phyloP scores from a whole-genome alignment of 2,329 filamentous ascomycete species.

The Clarireedia paspali region DNA sequence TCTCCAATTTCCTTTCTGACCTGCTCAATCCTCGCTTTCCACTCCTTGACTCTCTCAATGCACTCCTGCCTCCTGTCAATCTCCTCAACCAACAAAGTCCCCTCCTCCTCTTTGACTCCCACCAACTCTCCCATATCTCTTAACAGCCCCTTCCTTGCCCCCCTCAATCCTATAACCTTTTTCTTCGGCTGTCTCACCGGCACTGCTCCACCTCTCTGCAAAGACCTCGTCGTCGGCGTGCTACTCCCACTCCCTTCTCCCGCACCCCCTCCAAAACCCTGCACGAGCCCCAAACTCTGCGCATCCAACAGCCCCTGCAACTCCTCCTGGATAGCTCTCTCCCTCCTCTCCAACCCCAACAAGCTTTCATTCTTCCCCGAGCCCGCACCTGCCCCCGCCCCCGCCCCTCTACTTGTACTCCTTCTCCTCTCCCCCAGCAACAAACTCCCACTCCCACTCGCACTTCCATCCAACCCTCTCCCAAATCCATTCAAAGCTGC shows the following conservation, averaged over 20 bases:
- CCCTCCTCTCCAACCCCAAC: constrained; percentile 37
- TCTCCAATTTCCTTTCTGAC: constrained; percentile 8
- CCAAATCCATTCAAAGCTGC: constrained; percentile 8
- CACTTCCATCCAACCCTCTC: neutral
- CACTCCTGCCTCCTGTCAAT: constrained; percentile 49
- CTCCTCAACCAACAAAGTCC: constrained; percentile 50
- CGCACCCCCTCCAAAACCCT: constrained; percentile 23
- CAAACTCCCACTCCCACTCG: neutral
- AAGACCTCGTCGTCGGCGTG: constrained; percentile 19
- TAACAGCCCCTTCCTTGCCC: constrained; percentile 57
- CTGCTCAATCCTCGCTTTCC: constrained; percentile 36
- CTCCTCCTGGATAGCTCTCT: constrained; percentile 47
- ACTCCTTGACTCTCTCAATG: constrained; percentile 48
- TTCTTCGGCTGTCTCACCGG: constrained; percentile 51
- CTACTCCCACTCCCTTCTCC: constrained; percentile 30
- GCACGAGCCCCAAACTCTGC: constrained; percentile 41
- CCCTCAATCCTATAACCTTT: constrained; percentile 47
- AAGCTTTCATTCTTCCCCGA: constrained; percentile 24
- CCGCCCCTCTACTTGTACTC: neutral
- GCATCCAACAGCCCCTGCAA: constrained; percentile 52
- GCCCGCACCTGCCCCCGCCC: neutral
- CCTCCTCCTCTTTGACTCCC: constrained; percentile 60
- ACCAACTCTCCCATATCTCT: constrained; percentile 56
- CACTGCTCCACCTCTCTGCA: constrained; percentile 34
- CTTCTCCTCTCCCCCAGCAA: neutral